Evolutionary conservation across 495 filamentous ascomycete species (phyloP).

Genomic region (Evernia prunastri): DNA sequence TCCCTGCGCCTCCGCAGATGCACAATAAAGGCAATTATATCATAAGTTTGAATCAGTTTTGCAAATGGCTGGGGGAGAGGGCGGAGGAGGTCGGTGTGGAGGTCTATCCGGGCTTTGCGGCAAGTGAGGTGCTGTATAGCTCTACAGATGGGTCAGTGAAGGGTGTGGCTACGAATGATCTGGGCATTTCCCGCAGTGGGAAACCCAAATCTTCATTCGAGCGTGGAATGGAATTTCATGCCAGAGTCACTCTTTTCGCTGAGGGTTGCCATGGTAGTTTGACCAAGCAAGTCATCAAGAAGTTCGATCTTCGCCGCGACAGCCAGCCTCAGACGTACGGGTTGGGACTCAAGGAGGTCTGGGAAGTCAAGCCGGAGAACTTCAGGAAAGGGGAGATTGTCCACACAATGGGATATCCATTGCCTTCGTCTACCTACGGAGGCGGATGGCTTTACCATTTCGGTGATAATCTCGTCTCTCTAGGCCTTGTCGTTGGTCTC

Average conservation of each 20-base stretch:
- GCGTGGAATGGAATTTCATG: slow-evolving; percentile 97
- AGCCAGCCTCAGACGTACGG: slow-evolving; percentile 93
- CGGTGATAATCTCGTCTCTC: slow-evolving; percentile 90
- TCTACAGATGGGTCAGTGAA: slow-evolving; percentile 72
- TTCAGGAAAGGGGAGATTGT: slow-evolving; percentile 78
- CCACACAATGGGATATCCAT: slow-evolving; percentile 91
- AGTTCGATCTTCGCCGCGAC: slow-evolving; percentile 83
- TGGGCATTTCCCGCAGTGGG: slow-evolving; percentile 74
- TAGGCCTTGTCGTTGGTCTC: slow-evolving; percentile 88
- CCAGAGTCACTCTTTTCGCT: slow-evolving; percentile 83
- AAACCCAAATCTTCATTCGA: slow-evolving; percentile 89
- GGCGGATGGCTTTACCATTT: slow-evolving; percentile 99
- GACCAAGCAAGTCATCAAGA: slow-evolving; percentile 92
- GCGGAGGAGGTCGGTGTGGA: slow-evolving; percentile 98
- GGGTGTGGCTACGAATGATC: slow-evolving; percentile 94
- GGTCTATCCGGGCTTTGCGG: slow-evolving; percentile 92
- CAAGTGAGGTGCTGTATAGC: slow-evolving; percentile 84
- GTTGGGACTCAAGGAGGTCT: slow-evolving; percentile 91
- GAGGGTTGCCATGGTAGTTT: slow-evolving; percentile 97
- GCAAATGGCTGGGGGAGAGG: slow-evolving; percentile 89
- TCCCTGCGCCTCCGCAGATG: slow-evolving; percentile 94
- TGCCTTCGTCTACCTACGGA: slow-evolving; percentile 85
- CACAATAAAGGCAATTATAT: slow-evolving; percentile 98
- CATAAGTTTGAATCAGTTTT: slow-evolving; percentile 86
- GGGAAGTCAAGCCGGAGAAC: slow-evolving; percentile 92